Evolutionary conservation across 768 basidiomycete genomes (phyloP), one percentile per base, ranked within the genome.

Genomic region (Gymnopilus dilepis): DNA sequence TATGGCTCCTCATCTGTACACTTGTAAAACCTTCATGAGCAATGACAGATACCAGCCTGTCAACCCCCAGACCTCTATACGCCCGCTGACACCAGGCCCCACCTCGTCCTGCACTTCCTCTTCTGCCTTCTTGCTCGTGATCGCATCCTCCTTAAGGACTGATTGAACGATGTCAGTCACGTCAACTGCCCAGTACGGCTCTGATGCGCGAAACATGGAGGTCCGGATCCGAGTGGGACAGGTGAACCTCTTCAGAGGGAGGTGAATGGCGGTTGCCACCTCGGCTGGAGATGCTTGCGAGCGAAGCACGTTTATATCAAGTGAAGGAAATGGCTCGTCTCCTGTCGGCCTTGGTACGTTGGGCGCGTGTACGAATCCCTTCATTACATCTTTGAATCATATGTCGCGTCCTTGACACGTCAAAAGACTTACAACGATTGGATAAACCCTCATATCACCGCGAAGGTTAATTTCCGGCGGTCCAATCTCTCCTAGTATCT

Each of bases 31-130:
- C 63, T 78, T 82, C 85, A 91, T 85, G 66, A 92, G 74, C 50
- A 84, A 66, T 47, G 81, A 83, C 56, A 92, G 77, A 76, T 92
- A 94, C 90, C 91, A 93, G 34, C 91, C 92, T 21, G 92, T 92
- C 69, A 94, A 74, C 0, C 92, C 91, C 90, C 92, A 94, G 26
- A 92, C 85, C 68, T 93, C 89, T 15, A 92, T 72, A 59, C 77
- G 77, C 11, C 80, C 83, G 48, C 77, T 74, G 40, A 71, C 73
- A 28, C 78, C 81, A 19, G 73, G 71, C 13, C 80, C 80, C 42
- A 81, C 73, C 62, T 83, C 78, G 53, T 80, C 79, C 54, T 74
- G 70, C 38, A 74, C 70, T 55, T 63, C 66, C 40, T 65, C 68
- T 69, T 69, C 56, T 71, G 69, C 64, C 78, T 75, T 52, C 67